phyloP scores from a whole-genome alignment of 176 grass and related monocot species.

The Themeda triandra region DNA sequence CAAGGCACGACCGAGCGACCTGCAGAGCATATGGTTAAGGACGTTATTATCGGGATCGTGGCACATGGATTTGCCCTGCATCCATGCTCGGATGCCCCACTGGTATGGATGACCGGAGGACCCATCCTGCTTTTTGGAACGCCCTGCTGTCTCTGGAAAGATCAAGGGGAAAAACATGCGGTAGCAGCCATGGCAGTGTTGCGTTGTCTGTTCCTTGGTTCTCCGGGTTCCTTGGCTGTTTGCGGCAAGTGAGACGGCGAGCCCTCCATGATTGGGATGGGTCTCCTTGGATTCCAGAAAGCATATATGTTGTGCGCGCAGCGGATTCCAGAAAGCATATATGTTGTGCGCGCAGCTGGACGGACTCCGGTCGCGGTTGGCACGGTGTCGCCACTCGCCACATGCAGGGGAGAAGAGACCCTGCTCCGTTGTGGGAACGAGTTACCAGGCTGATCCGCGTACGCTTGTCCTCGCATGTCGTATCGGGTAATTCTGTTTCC shows the following conservation, averaged over 20 bases:
- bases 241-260: not conserved
- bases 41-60: constrained; percentile 12
- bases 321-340: constrained; percentile 20
- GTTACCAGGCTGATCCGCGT: not conserved
- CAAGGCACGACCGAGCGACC: too few species aligned
- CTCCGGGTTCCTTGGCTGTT: constrained; percentile 14
- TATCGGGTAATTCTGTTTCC: not conserved
- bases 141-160: constrained; percentile 14
- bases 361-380: constrained; percentile 25
- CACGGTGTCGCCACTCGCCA: not conserved
- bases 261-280: not conserved
- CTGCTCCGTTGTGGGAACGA: not conserved
- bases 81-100: not conserved
- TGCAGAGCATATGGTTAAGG: constrained; percentile 8
- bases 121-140: not conserved
- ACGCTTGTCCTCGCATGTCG: not conserved
- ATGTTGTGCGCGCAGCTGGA: constrained; percentile 8
- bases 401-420: not conserved
- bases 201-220: not conserved
- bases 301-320: not conserved
- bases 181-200: not conserved
- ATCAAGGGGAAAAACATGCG: not conserved
- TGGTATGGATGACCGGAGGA: not conserved
- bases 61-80: constrained; percentile 36
- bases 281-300: constrained; percentile 28